Percentiles rank a stretch among this genome's conserved stretches.
These are phyloP conservation scores for sunflower (Helianthus annuus) DNA, from an alignment of 129 eudicot genomes.

Conservation along the genomic window DNA sequence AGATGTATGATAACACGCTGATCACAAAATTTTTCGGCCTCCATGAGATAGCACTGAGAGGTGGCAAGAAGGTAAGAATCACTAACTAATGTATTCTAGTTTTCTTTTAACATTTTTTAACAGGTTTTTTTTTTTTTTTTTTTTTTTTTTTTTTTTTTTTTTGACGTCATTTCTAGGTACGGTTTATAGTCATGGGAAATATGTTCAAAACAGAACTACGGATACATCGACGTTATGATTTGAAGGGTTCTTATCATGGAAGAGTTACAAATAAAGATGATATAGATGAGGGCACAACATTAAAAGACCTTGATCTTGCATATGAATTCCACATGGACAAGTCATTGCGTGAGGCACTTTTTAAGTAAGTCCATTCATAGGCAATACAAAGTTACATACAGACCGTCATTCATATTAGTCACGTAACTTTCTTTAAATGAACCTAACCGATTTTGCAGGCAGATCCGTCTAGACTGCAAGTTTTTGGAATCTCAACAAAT, in stretches of 20 bases:
- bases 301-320: constrained; percentile 86
- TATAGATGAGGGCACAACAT: constrained; percentile 63
- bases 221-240: constrained; percentile 88
- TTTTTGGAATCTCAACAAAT: constrained; percentile 80
- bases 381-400: background rate
- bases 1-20: constrained; percentile 75
- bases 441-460: constrained; percentile 50
- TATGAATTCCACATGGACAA: constrained; percentile 91
- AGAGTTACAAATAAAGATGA: constrained; percentile 70
- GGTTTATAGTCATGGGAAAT: constrained; percentile 98
- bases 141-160: background rate
- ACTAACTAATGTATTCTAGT: constrained; percentile 1
- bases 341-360: constrained; percentile 77
- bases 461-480: constrained; percentile 66
- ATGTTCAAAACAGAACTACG: constrained; percentile 92
- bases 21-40: constrained; percentile 94
- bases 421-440: background rate
- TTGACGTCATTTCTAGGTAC: constrained; percentile 52
- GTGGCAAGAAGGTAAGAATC: constrained; percentile 80
- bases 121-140: background rate
- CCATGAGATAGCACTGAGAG: constrained; percentile 62
- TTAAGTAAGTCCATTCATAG: constrained; percentile 53
- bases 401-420: background rate
- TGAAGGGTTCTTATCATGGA: constrained; percentile 92
- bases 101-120: constrained; percentile 3